Evolutionary conservation across 768 basidiomycete species (phyloP), one percentile per base, ranked within the genome.

Genomic region (Tylopilus intermedius): DNA sequence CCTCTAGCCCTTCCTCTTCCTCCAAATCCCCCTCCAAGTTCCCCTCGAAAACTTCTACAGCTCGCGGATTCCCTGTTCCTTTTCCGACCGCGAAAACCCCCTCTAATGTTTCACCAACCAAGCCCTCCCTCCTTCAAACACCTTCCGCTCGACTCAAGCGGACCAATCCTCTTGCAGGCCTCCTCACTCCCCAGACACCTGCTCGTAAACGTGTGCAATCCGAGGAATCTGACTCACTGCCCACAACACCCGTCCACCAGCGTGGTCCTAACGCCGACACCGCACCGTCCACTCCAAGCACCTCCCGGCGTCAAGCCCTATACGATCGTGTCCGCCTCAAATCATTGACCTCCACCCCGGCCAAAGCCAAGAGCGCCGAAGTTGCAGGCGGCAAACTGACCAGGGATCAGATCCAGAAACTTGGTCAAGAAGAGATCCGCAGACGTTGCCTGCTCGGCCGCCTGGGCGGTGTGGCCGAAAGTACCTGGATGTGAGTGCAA

Each of bases 251-350:
- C 18, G 74, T 76, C 38, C 84, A 79, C 57, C 86, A 86, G 64
- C 74, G 75, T 48, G 84, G 82, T 13, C 45, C 74, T 30, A 67
- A 73, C 45, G 80, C 82, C 1, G 58, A 71, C 41, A 85, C 86
- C 1, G 77, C 78, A 26, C 79, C 84, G 5, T 69, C 80, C 57
- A 90, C 88, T 5, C 88, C 89, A 1, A 80, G 80, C 14, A 83
- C 83, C 33, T 86, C 90, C 33, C 79, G 90, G 41, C 79, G 90
- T 42, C 82, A 84, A 61, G 90, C 90, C 8, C 72, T 93, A 2
- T 89, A 88, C 59, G 90, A 92, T 58, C 86, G 90, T 38, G 73
- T 92, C 43, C 84, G 85, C 15, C 84, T 86, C 61, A 78, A 80
- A 51, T 90, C 88, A 4, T 65, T 90, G 49, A 80, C 81, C 2